Base-by-base conservation (phyloP, 2,329 filamentous ascomycete genomes). In the Aspergillus terreus region DNA sequence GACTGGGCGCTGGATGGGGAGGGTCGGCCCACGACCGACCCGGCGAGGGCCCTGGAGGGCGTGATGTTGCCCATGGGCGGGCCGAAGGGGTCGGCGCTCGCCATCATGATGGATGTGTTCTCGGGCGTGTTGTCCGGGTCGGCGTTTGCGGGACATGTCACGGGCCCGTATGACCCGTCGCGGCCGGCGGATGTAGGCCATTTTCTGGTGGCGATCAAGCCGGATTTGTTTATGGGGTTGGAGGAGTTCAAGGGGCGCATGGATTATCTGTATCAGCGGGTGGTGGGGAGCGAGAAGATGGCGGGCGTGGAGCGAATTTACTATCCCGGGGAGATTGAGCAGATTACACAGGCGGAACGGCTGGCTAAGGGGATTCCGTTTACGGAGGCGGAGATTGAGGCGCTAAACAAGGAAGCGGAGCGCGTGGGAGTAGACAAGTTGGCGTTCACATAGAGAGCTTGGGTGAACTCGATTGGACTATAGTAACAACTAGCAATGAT, bases 31-130 rank as follows among this genome's bases (percentile, higher is more conserved):
- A 90, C 88, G 0, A 82, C 87, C 50, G 87, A 94, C 59, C 88
- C 90, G 0, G 80, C 77, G 1, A 78, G 77, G 17, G 90, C 89
- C 0, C 72, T 94, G 9, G 81, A 83, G 32, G 88, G 88, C 1
- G 87, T 92, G 3, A 92, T 94, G 89, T 72, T 92, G 17, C 88
- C 89, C 0, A 91, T 94, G 86, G 88, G 88, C 2, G 89, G 90
- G 0, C 88, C 89, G 0, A 94, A 94, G 68, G 90, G 90, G 0
- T 88, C 85, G 2, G 90, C 81, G 0, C 68, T 94, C 38, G 76
- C 87, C 0, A 82, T 94, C 50, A 92, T 91, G 87, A 94, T 94
- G 90, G 88, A 94, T 64, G 86, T 95, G 2, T 92, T 94, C 64
- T 91, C 87, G 0, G 89, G 88, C 1, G 74, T 76, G n/a, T 59